Percentiles rank a stretch among this genome's conserved stretches.
Conservation (phyloP, 1,284 basidiomycete species). For the Amylostereum chailletii region DNA sequence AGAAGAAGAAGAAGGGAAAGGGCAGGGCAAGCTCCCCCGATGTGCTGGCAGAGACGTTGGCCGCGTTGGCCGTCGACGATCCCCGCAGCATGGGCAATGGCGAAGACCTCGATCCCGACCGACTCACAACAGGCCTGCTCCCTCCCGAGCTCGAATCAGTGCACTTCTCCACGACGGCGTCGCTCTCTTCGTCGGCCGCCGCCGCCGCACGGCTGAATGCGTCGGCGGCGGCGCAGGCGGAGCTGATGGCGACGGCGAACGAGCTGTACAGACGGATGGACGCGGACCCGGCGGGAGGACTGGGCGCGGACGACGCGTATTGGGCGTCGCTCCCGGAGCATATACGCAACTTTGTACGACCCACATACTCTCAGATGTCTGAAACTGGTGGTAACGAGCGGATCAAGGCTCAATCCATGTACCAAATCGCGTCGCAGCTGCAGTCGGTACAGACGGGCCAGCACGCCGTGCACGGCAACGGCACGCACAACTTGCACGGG, state of each 20-base stretch:
- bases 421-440: constrained; percentile 62
- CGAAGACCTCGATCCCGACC: not conserved
- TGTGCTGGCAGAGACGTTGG: not conserved
- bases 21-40: constrained; percentile 16
- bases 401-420: constrained; percentile 48
- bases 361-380: constrained; percentile 22
- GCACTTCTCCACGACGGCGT: constrained; percentile 37
- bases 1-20: constrained; percentile 41
- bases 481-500: constrained; percentile 22
- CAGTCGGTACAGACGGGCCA: constrained; percentile 40
- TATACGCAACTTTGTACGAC: constrained; percentile 43
- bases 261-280: constrained; percentile 42
- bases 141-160: constrained; percentile 40
- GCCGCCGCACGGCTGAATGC: constrained; percentile 22
- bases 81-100: constrained; percentile 9
- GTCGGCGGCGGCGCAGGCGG: constrained; percentile 36
- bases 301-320: constrained; percentile 36
- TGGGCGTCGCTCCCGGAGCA: constrained; percentile 45
- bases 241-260: constrained; percentile 44
- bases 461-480: constrained; percentile 1
- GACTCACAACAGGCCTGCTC: constrained; percentile 12
- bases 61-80: constrained; percentile 6
- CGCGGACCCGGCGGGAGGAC: constrained; percentile 26
- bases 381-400: constrained; percentile 24
- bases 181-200: constrained; percentile 29